These are phyloP conservation scores for Carex sylvatica DNA, from an alignment of 202 grass and related monocot genomes.

Conservation along the genomic window DNA sequence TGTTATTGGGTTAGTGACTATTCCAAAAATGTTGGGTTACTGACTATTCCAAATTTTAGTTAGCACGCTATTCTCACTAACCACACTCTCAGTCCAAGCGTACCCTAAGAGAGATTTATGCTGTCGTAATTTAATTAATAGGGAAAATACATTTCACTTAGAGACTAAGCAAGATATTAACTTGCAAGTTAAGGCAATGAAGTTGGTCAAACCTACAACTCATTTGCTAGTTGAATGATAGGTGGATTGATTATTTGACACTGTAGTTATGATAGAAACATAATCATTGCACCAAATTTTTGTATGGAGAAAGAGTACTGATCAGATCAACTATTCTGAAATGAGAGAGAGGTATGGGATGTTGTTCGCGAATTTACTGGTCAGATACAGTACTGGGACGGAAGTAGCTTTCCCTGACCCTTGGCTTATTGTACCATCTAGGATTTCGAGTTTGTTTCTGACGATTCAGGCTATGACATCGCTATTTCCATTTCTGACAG, in stretches of 20 bases:
- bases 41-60: too few relatives aligned
- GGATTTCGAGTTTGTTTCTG: neutral
- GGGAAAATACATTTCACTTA: neutral
- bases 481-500: neutral
- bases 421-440: neutral
- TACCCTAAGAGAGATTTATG: neutral
- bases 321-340: neutral
- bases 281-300: slow-evolving; percentile 4
- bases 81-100: too few relatives aligned
- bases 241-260: neutral
- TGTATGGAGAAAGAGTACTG: neutral
- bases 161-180: slow-evolving; percentile 1
- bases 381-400: neutral
- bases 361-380: neutral
- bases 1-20: too few relatives aligned
- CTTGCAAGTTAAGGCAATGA: neutral
- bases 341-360: neutral
- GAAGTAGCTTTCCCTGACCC: neutral
- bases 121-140: neutral
- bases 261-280: neutral
- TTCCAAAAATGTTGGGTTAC: too few relatives aligned
- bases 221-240: slow-evolving; percentile 1
- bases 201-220: neutral
- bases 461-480: neutral
- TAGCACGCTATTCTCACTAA: too few relatives aligned